These are phyloP conservation scores for Wickerhamiella occidentalis DNA, from an alignment of 805 yeast genomes.

Conservation along the genomic window DNA sequence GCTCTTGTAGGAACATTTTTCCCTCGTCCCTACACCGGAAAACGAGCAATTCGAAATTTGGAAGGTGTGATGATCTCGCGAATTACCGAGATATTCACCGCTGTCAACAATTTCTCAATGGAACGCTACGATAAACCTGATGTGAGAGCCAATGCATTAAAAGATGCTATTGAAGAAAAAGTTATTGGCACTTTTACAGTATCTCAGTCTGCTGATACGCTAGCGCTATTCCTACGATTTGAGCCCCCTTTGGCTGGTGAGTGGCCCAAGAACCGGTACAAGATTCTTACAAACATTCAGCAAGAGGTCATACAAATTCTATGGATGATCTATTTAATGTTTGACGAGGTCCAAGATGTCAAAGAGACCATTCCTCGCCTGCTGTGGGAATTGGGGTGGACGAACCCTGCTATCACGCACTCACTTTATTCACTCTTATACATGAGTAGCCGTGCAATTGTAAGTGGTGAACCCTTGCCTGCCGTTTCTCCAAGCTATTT, in stretches of 20 bases:
- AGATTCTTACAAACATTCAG: constrained; percentile 21
- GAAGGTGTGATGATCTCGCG: constrained; percentile 21
- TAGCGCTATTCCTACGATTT: constrained; percentile 20
- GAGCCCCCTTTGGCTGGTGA: constrained; percentile 28
- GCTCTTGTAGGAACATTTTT: constrained; percentile 26
- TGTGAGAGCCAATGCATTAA: constrained; percentile 13
- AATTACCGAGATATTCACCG: constrained; percentile 25
- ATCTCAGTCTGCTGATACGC: constrained; percentile 17
- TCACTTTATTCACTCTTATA: constrained; percentile 7
- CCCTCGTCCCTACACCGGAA: constrained; percentile 27
- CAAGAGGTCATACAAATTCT: constrained; percentile 23
- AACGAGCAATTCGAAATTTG: constrained; percentile 23
- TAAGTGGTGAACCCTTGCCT: constrained; percentile 9
- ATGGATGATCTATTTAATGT: constrained; percentile 20
- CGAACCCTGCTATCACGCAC: constrained; percentile 9
- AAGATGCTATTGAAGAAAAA: constrained; percentile 19
- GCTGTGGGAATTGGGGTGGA: constrained; percentile 13
- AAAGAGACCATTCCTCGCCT: constrained; percentile 7
- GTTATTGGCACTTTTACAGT: constrained; percentile 15
- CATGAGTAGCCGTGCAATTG: constrained; percentile 10
- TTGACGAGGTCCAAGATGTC: constrained; percentile 23
- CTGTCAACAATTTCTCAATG: constrained; percentile 25
- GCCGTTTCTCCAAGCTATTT: constrained; percentile 10
- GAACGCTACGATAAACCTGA: constrained; percentile 18
- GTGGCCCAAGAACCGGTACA: constrained; percentile 27